These are phyloP conservation scores for Globisporangium abappressorium DNA, from an alignment of 352 stramenopile genomes.

Conservation along the genomic window DNA sequence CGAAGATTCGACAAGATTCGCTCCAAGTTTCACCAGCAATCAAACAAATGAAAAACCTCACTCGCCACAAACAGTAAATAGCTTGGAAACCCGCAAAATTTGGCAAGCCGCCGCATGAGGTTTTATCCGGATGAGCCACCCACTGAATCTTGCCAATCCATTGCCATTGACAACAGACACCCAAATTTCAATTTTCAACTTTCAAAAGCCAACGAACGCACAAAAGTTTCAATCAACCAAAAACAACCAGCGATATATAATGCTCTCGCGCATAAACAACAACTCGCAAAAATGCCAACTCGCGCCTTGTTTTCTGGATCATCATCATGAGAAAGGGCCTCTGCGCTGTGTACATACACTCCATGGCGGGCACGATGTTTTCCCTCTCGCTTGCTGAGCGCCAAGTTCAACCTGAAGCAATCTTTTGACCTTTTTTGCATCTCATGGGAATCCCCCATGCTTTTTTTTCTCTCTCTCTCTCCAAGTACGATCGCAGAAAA, in stretches of 20 bases:
- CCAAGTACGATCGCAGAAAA: conserved; percentile 1
- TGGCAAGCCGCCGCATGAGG: neutral
- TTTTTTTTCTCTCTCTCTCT: neutral
- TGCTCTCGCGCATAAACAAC: neutral
- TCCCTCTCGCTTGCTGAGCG: neutral
- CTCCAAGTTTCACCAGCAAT: neutral
- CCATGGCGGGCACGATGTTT: neutral
- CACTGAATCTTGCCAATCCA: neutral
- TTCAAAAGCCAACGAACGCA: no score
- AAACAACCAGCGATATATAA: no score
- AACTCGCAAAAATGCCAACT: neutral
- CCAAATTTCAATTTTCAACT: neutral
- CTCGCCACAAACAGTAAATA: neutral
- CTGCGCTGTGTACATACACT: neutral
- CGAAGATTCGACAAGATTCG: conserved; percentile 13
- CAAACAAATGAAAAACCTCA: neutral
- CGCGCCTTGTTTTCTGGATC: no score
- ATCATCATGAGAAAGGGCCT: neutral
- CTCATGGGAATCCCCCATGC: neutral
- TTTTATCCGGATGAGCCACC: neutral
- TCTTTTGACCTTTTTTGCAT: neutral
- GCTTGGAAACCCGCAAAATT: neutral
- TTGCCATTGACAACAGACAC: neutral
- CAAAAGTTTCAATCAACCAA: no score
- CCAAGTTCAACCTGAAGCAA: neutral